phyloP scores from a whole-genome alignment of 495 filamentous ascomycete species.

The Podospora appendiculata region DNA sequence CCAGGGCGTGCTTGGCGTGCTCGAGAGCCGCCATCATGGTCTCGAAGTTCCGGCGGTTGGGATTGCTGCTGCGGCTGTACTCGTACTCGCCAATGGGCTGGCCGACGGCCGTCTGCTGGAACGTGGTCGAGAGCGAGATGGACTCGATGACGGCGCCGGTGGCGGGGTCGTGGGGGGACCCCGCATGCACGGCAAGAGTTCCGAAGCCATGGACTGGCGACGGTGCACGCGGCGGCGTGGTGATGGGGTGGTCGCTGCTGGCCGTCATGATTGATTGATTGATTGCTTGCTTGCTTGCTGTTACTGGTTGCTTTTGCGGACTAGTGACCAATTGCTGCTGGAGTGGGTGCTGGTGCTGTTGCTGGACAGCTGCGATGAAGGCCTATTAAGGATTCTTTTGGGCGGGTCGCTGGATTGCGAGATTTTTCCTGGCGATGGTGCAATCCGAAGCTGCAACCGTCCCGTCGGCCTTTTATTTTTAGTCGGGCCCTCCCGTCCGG shows the following conservation, averaged over 20 bases:
- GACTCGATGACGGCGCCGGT: constrained; percentile 94
- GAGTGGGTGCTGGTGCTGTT: background rate
- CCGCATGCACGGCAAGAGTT: constrained; percentile 90
- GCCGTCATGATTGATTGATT: constrained; percentile 28
- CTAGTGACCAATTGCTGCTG: background rate
- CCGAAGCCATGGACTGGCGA: constrained; percentile 59
- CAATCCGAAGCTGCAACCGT: constrained; percentile 1
- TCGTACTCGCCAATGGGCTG: constrained; percentile 81
- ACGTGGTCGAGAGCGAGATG: constrained; percentile 94
- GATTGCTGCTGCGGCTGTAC: constrained; percentile 86
- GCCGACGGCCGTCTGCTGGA: constrained; percentile 76
- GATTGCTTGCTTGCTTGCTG: no score
- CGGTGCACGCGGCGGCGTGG: constrained; percentile 34
- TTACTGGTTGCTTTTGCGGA: background rate
- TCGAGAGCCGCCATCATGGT: constrained; percentile 84
- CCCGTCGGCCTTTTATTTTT: background rate
- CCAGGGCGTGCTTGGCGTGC: constrained; percentile 84
- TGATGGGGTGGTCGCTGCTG: constrained; percentile 29
- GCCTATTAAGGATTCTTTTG: background rate
- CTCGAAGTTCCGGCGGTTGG: constrained; percentile 93
- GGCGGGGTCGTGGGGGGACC: constrained; percentile 76
- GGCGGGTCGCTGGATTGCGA: constrained; percentile 2
- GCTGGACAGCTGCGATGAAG: background rate
- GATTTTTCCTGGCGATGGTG: constrained; percentile 11
- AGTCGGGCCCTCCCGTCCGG: background rate